Base-by-base conservation (phyloP, 768 basidiomycete genomes). In the Pholiota conissans region DNA sequence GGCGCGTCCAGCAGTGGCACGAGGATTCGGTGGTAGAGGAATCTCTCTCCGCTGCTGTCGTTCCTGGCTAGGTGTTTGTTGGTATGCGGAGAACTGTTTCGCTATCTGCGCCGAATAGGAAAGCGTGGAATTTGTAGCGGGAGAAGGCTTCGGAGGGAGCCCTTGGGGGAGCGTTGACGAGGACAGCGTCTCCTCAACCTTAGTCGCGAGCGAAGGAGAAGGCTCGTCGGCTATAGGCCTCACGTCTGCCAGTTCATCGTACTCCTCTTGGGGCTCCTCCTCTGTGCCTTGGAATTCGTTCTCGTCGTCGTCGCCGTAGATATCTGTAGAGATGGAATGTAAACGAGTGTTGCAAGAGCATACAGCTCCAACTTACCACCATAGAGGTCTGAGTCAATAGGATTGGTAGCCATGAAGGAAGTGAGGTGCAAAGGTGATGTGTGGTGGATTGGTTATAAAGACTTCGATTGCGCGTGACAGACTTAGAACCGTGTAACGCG, bases 41-140 rank as follows among this genome's bases (percentile, higher is more conserved):
- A 70, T 63, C 28, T 67, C 61, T 18, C 61, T 52, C 27, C 79
- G 76, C 57, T 79, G 81, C 55, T 82, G 81, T 20, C 84, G 81
- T 62, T 85, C 84, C 63, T 86, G 85, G 58, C 84, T 84, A 0
- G 85, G 85, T 7, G 81, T 85, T 65, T 86, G 86, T 52, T 84
- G 84, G 64, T 84, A 87, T 10, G 75, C 74, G 7, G 84, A 84
- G 57, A 85, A 87, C 66, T 85, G 86, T 61, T 82, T 84, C 14
- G 84, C 85, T 49, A 84, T 81, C 71, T 84, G 86, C 3, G 81
- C 86, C 34, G 81, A 87, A 67, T 84, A 86, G 7, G 80, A 87
- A 59, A 84, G 39, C 40, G 72, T 10, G 13, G n/a, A 48, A 68
- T 49, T 37, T 67, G 67, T 63, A 28, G 57, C 67, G 14, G 68